Evolutionary conservation across 352 stramenopile genomes (phyloP).

Genomic region (Phytopythium montanum): DNA sequence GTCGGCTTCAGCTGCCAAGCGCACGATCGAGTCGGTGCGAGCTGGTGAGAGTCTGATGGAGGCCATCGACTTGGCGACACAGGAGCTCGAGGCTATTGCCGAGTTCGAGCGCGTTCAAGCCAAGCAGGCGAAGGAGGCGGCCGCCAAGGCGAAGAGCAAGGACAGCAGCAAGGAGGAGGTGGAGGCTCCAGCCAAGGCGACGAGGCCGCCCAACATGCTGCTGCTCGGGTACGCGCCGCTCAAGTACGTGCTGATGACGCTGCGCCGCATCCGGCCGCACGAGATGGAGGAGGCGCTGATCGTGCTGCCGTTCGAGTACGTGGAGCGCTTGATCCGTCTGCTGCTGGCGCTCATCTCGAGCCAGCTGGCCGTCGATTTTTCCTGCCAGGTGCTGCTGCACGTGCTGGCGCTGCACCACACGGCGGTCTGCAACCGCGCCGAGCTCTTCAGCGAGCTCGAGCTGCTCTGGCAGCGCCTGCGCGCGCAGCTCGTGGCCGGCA

Average conservation of each 20-base stretch:
- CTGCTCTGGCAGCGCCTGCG: constrained; percentile 76
- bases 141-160: constrained; percentile 49
- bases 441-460: constrained; percentile 74
- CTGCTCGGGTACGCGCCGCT: constrained; percentile 94
- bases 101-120: constrained; percentile 63
- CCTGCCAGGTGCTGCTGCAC: constrained; percentile 74
- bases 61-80: constrained; percentile 91
- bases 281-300: constrained; percentile 98
- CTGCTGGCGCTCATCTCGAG: constrained; percentile 88
- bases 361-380: constrained; percentile 92
- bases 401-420: constrained; percentile 78
- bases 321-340: constrained; percentile 92
- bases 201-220: constrained; percentile 88
- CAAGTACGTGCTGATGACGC: constrained; percentile 93
- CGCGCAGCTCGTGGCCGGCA: constrained; percentile 65
- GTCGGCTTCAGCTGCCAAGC: constrained; percentile 89
- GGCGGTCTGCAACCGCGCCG: constrained; percentile 63
- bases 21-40: constrained; percentile 91
- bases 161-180: constrained; percentile 25
- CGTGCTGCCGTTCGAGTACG: constrained; percentile 95
- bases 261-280: constrained; percentile 90
- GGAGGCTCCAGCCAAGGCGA: constrained; percentile 44
- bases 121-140: constrained; percentile 53
- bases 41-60: constrained; percentile 93
- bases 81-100: constrained; percentile 86